Evolutionary conservation across 1,284 basidiomycete species (phyloP).

Genomic region (Hymenochaete sp.): DNA sequence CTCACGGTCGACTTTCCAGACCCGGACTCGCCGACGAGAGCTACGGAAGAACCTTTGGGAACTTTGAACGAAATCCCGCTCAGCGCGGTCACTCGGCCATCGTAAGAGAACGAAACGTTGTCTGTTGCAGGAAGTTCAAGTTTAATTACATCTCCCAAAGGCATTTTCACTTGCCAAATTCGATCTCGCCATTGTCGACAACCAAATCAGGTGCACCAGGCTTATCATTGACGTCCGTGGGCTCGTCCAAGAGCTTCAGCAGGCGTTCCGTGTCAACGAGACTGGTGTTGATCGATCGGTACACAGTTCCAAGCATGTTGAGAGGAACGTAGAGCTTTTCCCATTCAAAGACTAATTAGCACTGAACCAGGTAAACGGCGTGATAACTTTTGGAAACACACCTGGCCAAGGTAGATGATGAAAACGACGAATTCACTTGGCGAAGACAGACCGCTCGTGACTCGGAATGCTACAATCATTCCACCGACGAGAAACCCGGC

Average conservation of each 20-base stretch:
- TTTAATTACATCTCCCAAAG: slow-evolving; percentile 8
- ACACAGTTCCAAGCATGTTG: slow-evolving; percentile 66
- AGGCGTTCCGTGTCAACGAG: slow-evolving; percentile 77
- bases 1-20: slow-evolving; percentile 78
- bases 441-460: slow-evolving; percentile 41
- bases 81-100: slow-evolving; percentile 64
- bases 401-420: slow-evolving; percentile 72
- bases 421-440: slow-evolving; percentile 68
- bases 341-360: slow-evolving; percentile 17
- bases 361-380: neutral
- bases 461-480: slow-evolving; percentile 62
- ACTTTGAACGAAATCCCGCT: slow-evolving; percentile 78
- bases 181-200: slow-evolving; percentile 70
- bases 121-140: slow-evolving; percentile 34
- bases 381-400: slow-evolving; percentile 27
- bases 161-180: slow-evolving; percentile 55
- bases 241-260: slow-evolving; percentile 65
- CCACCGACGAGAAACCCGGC: slow-evolving; percentile 71
- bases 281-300: slow-evolving; percentile 64
- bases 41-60: slow-evolving; percentile 71
- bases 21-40: slow-evolving; percentile 75
- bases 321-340: slow-evolving; percentile 61
- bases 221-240: slow-evolving; percentile 75
- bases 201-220: slow-evolving; percentile 67
- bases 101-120: slow-evolving; percentile 78